Conservation (phyloP, 352 stramenopile genomes). For the Thalassiosira allenii region DNA sequence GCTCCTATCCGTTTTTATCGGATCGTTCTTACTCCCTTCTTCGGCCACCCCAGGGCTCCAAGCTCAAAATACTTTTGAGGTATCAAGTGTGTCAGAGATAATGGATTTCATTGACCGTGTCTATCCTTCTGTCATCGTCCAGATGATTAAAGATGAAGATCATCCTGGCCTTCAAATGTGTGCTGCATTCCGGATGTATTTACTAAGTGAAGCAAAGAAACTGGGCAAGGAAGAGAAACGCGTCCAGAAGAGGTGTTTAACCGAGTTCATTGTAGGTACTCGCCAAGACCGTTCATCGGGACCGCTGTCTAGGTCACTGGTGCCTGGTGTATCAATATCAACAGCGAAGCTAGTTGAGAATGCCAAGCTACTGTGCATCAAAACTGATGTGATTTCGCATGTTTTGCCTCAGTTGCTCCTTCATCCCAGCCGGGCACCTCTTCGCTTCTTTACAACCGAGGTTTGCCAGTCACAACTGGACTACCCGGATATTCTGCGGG, state of each 20-base stretch:
- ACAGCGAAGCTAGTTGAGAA: slow-evolving; percentile 63
- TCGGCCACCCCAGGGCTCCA: slow-evolving; percentile 21
- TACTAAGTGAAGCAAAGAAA: slow-evolving; percentile 55
- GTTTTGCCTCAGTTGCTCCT: slow-evolving; percentile 75
- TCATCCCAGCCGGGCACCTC: slow-evolving; percentile 42
- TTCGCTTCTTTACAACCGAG: slow-evolving; percentile 75
- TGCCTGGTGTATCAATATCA: slow-evolving; percentile 54
- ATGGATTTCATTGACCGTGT: slow-evolving; percentile 52
- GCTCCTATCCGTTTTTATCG: slow-evolving; percentile 63
- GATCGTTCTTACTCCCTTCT: slow-evolving; percentile 47
- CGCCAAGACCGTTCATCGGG: slow-evolving; percentile 16
- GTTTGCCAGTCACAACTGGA: slow-evolving; percentile 66
- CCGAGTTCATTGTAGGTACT: slow-evolving; percentile 51
- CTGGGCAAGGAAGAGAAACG: slow-evolving; percentile 53
- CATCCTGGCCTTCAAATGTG: slow-evolving; percentile 64
- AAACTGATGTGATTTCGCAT: slow-evolving; percentile 68
- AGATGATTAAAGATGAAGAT: slow-evolving; percentile 67
- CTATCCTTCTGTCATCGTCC: slow-evolving; percentile 53
- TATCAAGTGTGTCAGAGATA: slow-evolving; percentile 54
- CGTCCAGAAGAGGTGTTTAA: slow-evolving; percentile 47
- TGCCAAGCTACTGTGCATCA: slow-evolving; percentile 67
- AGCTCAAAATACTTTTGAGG: slow-evolving; percentile 41
- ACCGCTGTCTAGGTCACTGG: slow-evolving; percentile 38
- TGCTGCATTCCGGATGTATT: slow-evolving; percentile 67
- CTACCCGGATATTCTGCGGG: slow-evolving; percentile 66